phyloP scores from a whole-genome alignment of 441 rosid species.

The Isatis lusitanica region DNA sequence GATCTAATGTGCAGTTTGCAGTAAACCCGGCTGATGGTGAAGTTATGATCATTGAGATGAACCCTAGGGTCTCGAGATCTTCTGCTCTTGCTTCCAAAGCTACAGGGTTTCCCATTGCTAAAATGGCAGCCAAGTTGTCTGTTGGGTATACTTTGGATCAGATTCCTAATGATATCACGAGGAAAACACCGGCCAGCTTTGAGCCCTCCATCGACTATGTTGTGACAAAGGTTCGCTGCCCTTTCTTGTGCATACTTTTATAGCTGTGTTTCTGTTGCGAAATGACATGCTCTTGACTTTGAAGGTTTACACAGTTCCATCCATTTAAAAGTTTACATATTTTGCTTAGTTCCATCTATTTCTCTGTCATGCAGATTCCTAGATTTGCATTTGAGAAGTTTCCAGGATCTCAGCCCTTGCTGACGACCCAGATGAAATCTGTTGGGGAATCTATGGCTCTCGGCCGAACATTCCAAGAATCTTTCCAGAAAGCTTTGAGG shows the following conservation, averaged over 20 bases:
- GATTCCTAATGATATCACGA: constrained; percentile 95
- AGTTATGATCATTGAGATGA: constrained; percentile 98
- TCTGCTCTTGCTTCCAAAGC: constrained; percentile 98
- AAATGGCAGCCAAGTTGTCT: constrained; percentile 97
- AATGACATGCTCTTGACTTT: not conserved
- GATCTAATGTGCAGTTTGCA: constrained; percentile 94
- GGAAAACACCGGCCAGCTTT: constrained; percentile 96
- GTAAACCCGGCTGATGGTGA: constrained; percentile 95
- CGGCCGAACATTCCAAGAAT: constrained; percentile 94
- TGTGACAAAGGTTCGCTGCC: constrained; percentile 75
- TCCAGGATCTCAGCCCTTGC: constrained; percentile 87
- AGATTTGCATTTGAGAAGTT: constrained; percentile 97
- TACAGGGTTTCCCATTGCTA: constrained; percentile 96
- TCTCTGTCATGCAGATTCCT: constrained; percentile 63
- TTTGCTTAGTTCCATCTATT: not conserved
- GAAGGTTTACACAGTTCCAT: not conserved
- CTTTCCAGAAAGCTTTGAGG: constrained; percentile 88
- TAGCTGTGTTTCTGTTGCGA: not conserved
- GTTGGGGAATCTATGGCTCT: constrained; percentile 96
- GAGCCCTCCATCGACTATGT: constrained; percentile 98
- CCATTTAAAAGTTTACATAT: not conserved
- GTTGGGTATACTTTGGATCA: constrained; percentile 91
- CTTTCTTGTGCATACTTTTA: not conserved
- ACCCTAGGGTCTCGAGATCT: constrained; percentile 91
- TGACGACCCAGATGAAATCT: constrained; percentile 98